Percentiles rank a stretch among this genome's conserved stretches.
These are phyloP conservation scores for Pleurotus giganteus DNA, from an alignment of 768 basidiomycete genomes.

Conservation along the genomic window DNA sequence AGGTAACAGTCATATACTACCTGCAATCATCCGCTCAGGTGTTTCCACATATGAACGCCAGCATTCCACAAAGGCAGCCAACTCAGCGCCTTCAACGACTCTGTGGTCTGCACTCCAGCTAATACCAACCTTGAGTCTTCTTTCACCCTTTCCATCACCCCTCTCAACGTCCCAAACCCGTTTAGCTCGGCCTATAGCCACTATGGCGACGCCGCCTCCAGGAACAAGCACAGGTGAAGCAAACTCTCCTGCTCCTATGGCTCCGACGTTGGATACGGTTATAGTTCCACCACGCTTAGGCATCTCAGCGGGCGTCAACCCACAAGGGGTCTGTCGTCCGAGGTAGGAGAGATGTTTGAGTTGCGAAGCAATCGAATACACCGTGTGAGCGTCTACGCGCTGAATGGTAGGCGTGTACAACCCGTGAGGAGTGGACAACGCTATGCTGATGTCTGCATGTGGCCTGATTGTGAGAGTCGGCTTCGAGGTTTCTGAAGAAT, in stretches of 20 bases:
- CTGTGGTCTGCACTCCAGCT: conserved; percentile 89
- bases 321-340: conserved; percentile 67
- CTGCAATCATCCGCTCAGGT: conserved; percentile 67
- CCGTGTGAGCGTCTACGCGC: conserved; percentile 47
- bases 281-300: conserved; percentile 75
- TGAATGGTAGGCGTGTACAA: conserved; percentile 79
- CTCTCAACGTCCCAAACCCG: conserved; percentile 73
- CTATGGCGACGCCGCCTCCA: conserved; percentile 84
- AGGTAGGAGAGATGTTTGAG: conserved; percentile 61
- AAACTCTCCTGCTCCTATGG: conserved; percentile 67
- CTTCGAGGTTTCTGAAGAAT: conserved; percentile 33
- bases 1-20: conserved; percentile 37
- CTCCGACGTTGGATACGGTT: conserved; percentile 81
- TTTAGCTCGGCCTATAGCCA: conserved; percentile 73
- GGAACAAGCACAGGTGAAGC: conserved; percentile 78
- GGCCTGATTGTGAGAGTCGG: conserved; percentile 74
- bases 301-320: conserved; percentile 65
- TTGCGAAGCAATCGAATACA: conserved; percentile 60
- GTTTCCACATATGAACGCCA: conserved; percentile 81
- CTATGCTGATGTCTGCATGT: conserved; percentile 71
- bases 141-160: conserved; percentile 43
- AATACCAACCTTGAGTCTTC: conserved; percentile 58
- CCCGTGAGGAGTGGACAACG: conserved; percentile 77
- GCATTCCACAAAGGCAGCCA: conserved; percentile 83
- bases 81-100: conserved; percentile 85